Evolutionary conservation across 2,329 filamentous ascomycete species (phyloP), one percentile per base, ranked within the genome.

Genomic region (Fusarium redolens): DNA sequence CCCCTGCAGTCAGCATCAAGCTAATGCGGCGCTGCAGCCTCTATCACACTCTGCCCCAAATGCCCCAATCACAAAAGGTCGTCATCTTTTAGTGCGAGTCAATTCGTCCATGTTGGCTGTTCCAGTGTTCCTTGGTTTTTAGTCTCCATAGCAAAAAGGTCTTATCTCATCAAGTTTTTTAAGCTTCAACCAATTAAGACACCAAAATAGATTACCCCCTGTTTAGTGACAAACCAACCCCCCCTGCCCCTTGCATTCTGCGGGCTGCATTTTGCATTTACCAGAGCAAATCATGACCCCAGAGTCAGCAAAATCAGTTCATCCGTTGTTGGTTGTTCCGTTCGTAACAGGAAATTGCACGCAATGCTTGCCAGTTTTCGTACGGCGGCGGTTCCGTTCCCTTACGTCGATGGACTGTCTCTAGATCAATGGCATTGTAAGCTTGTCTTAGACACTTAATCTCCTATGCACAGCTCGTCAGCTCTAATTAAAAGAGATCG

Each of bases 1-100:
- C 67, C 68, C 68, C 62, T 71, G 68, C 56, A 71, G 68, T 71
- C 54, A 70, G 62, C 56, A 70, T 52, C 47, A 54, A 35, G 51
- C 65, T 69, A 69, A 69, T 68, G 65, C 64, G 31, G 41, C 35
- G 31, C 52, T 68, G 68, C 50, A 37, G 50, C 50, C 50, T 52
- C 50, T 37, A 52, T 52, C 50, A 52, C 50, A 38, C 50, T 38
- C 50, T 71, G 51, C 58, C 40, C 28, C n/a, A 18, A 9, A 5
- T 52, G 57, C 22, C 11, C 48, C 44, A 67, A 66, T 67, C 37
- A 38, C 41, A 15, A 28, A 20, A 14, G 18, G 7, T 5, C 17
- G 35, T 50, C 28, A 62, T 47, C 43, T 60, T 60, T 60, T 61
- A 67, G 61, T 41, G 61, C 28, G 31, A 38, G 35, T 48, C 28